These are phyloP conservation scores for Trichoderma asperellum DNA, from an alignment of 2,329 filamentous ascomycete species.

Conservation along the genomic window DNA sequence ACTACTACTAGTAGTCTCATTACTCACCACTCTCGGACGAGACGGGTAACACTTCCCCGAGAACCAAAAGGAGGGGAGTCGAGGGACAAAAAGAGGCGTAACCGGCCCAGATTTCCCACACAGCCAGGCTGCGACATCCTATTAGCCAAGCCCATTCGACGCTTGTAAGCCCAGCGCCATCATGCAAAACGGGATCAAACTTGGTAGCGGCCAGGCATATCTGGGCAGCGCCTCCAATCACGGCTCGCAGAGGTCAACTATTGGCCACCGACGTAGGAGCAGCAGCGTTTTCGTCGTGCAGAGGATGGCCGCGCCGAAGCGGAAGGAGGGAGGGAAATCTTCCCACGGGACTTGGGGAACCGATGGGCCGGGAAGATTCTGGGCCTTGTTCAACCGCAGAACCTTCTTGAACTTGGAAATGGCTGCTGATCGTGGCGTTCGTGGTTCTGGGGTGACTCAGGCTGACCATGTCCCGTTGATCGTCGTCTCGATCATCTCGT, in stretches of 20 bases:
- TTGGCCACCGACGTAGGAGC: conserved; percentile 19
- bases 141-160: not conserved
- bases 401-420: not conserved
- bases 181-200: not conserved
- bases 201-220: conserved; percentile 5
- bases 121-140: not conserved
- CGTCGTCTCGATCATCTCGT: conserved; percentile 1
- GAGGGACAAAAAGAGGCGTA: conserved; percentile 1
- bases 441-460: not conserved
- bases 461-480: conserved; percentile 14
- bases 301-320: not conserved
- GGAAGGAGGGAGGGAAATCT: not conserved
- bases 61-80: not conserved
- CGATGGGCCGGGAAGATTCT: not conserved
- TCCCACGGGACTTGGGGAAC: not conserved
- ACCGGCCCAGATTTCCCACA: not conserved
- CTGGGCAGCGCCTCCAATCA: conserved; percentile 20
- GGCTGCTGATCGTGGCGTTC: conserved; percentile 14
- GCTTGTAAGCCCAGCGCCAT: conserved; percentile 6
- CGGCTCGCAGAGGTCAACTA: not conserved
- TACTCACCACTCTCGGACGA: not conserved
- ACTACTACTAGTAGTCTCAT: too few relatives aligned
- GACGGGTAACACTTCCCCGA: conserved; percentile 12
- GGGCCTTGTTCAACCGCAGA: not conserved
- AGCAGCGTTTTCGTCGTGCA: not conserved